These are phyloP conservation scores for Platanus orientalis DNA, from an alignment of 164 flowering plant species.

Conservation along the genomic window DNA sequence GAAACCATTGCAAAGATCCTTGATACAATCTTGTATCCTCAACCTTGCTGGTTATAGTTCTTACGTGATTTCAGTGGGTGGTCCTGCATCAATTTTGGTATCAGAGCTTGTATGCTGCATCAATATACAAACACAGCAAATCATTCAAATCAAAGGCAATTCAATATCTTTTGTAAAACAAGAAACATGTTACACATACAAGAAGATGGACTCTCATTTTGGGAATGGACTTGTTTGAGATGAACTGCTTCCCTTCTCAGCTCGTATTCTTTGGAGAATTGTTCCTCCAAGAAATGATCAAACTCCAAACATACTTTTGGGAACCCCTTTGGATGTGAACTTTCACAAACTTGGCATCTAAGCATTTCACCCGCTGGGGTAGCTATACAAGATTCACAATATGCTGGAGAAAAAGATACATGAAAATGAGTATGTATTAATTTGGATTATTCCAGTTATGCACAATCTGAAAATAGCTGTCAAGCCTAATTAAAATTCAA, in stretches of 20 bases:
- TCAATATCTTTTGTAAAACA: background rate
- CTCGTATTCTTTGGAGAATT: slow-evolving; percentile 53
- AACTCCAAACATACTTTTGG: slow-evolving; percentile 78
- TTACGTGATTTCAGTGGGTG: too few species aligned
- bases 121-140: too few species aligned
- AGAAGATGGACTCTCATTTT: slow-evolving; percentile 23
- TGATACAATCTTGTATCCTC: too few species aligned
- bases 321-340: slow-evolving; percentile 46
- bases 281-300: slow-evolving; percentile 58
- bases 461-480: background rate
- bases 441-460: background rate
- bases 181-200: slow-evolving; percentile 24
- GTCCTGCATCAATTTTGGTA: too few species aligned
- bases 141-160: background rate
- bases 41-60: too few species aligned
- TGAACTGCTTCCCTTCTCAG: slow-evolving; percentile 38
- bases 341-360: slow-evolving; percentile 57
- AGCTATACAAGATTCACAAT: slow-evolving; percentile 54
- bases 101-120: too few species aligned
- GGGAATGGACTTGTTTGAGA: slow-evolving; percentile 19
- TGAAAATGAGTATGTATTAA: background rate
- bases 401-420: slow-evolving; percentile 36
- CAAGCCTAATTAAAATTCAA: background rate
- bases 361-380: slow-evolving; percentile 26
- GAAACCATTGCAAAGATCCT: too few species aligned